Evolutionary conservation across 2,329 filamentous ascomycete genomes (phyloP).

Genomic region (Thielaviopsis cerberus): DNA sequence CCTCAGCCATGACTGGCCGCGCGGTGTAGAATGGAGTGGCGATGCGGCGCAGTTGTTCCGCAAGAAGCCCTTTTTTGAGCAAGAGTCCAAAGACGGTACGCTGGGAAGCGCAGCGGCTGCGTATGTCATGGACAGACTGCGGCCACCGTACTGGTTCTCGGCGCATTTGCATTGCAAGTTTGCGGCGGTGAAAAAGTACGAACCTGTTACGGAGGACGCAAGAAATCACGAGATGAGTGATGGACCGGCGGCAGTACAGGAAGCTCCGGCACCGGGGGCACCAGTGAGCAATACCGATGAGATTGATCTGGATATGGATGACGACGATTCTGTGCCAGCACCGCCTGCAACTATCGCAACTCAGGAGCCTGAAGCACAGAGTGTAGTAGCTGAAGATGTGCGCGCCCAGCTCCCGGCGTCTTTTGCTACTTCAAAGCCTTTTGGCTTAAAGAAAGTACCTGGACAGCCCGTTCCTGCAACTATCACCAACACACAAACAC

Average conservation of each 20-base stretch:
- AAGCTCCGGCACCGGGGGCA: not conserved
- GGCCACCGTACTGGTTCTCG: conserved; percentile 78
- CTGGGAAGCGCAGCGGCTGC: conserved; percentile 67
- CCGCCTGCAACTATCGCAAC: conserved; percentile 10
- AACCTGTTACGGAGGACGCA: conserved; percentile 12
- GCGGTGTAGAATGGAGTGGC: conserved; percentile 61
- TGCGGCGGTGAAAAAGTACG: conserved; percentile 45
- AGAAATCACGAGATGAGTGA: conserved; percentile 15
- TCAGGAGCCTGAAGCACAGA: conserved; percentile 7
- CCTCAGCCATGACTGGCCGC: conserved; percentile 90
- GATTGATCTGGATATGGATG: conserved; percentile 49
- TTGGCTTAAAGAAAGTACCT: conserved; percentile 20
- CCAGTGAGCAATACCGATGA: conserved; percentile 40
- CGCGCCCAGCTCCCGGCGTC: conserved; percentile 59
- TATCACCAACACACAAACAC: conserved; percentile 62
- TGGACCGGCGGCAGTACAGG: not conserved
- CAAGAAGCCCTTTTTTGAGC: conserved; percentile 54
- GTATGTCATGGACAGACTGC: conserved; percentile 61
- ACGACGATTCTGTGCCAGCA: conserved; percentile 20
- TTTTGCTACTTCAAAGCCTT: conserved; percentile 42
- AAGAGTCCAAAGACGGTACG: conserved; percentile 55
- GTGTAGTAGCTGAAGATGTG: conserved; percentile 39
- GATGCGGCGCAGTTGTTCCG: conserved; percentile 49
- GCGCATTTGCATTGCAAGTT: conserved; percentile 88
- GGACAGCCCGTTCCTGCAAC: conserved; percentile 47